Conservation (phyloP, 768 basidiomycete genomes). For the Pleurotus tuoliensis region DNA sequence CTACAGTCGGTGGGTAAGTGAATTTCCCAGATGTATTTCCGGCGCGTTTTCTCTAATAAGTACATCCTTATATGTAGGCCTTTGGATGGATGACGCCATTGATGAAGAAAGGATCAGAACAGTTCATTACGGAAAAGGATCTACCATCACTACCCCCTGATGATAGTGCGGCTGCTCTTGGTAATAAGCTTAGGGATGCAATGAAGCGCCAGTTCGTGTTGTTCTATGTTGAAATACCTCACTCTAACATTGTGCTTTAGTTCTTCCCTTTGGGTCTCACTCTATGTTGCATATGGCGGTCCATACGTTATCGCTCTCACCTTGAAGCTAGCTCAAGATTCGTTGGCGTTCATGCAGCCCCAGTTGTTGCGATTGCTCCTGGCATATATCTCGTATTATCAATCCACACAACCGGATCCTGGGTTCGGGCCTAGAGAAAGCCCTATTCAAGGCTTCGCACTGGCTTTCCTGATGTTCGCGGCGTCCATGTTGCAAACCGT, state of each 20-base stretch:
- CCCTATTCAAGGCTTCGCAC: constrained; percentile 64
- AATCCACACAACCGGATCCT: constrained; percentile 38
- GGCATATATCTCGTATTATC: constrained; percentile 78
- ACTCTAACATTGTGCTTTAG: constrained; percentile 26
- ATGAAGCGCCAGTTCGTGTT: constrained; percentile 59
- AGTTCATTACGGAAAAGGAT: constrained; percentile 81
- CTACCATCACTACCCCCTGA: constrained; percentile 66
- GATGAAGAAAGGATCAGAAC: constrained; percentile 60
- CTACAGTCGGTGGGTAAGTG: constrained; percentile 64
- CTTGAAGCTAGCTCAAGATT: constrained; percentile 79
- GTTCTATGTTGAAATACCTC: background rate
- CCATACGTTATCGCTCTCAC: constrained; percentile 60
- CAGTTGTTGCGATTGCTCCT: constrained; percentile 79
- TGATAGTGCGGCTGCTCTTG: constrained; percentile 72
- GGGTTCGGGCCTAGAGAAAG: constrained; percentile 25
- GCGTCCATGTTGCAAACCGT: constrained; percentile 77
- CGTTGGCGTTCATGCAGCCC: constrained; percentile 81
- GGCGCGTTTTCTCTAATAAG: background rate
- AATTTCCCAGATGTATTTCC: background rate
- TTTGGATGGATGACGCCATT: constrained; percentile 87
- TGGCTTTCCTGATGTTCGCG: constrained; percentile 78
- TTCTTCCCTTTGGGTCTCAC: constrained; percentile 61
- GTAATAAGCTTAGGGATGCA: constrained; percentile 52
- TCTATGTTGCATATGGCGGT: constrained; percentile 74
- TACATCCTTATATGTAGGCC: constrained; percentile 32